Evolutionary conservation across 768 basidiomycete species (phyloP), one percentile per base, ranked within the genome.

Genomic region (Amanita exitialis): DNA sequence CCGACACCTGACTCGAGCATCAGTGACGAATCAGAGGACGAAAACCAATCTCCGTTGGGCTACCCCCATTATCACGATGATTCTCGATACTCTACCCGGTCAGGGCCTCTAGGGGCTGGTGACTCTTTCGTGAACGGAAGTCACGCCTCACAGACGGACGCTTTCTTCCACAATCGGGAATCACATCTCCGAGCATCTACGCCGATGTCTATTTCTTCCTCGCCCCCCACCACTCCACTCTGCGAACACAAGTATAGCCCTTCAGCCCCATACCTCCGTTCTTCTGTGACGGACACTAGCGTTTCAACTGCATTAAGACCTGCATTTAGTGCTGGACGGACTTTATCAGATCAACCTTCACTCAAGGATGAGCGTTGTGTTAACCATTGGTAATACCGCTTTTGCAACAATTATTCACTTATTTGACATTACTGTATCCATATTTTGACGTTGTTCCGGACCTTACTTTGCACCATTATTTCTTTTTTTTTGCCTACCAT

Each of bases 221-320:
- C 57, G 16, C 57, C 51, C 4, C 39, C 41, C 8, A 23, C 39
- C 28, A 44, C 53, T 12, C 53, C 49, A 41, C 52, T 49, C 1
- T 54, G 41, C 8, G 51, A 58, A 12, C 56, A 54, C 32, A 54
- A 56, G 9, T 69, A 68, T 36, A 65, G 50, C 28, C 62, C 67
- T 1, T 68, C 67, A 5, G 58, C 61, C 5, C 65, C 64, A 1
- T 66, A 64, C 47, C 50, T 62, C 21, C 63, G 58, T 44, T 66
- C 62, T n/a, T 34, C 39, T 6, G 55, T 62, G 13, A 55, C 60
- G 12, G 64, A 66, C 42, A 50, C 60, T 13, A 59, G 61, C 20
- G 69, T 70, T 44, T 67, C 67, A 6, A 70, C 68, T 4, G 65
- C 62, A 12, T 57, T 69, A 35, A 59, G 69, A 23, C 69, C 69